These are phyloP conservation scores for Chaetomium cochliodes DNA, from an alignment of 495 filamentous ascomycete species.

Conservation along the genomic window DNA sequence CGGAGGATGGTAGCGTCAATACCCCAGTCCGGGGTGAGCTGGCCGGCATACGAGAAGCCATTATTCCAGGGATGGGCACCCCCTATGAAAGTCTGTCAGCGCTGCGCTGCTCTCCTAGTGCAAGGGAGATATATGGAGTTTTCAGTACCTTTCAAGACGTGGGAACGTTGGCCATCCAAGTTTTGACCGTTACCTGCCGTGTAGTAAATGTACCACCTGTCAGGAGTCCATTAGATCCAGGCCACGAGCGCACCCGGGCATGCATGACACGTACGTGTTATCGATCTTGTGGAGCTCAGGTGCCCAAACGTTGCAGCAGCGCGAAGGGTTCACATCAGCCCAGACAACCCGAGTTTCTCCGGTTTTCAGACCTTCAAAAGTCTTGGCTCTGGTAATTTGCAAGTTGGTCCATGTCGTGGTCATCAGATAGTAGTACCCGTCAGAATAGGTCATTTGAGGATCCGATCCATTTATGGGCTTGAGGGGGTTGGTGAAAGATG, in stretches of 20 bases:
- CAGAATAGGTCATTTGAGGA: slow-evolving; percentile 8
- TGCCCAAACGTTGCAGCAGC: slow-evolving; percentile 57
- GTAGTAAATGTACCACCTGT: slow-evolving; percentile 46
- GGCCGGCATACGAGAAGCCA: slow-evolving; percentile 38
- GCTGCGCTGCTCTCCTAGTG: too few relatives aligned
- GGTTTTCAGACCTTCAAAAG: slow-evolving; percentile 33
- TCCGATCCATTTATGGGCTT: slow-evolving; percentile 6
- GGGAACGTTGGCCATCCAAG: slow-evolving; percentile 38
- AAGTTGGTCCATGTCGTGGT: slow-evolving; percentile 10
- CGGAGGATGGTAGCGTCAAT: slow-evolving; percentile 50
- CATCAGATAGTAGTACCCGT: slow-evolving; percentile 12
- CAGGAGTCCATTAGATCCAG: background rate
- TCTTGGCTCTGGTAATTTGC: slow-evolving; percentile 10
- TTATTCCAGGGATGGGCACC: slow-evolving; percentile 44
- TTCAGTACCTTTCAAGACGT: slow-evolving; percentile 38
- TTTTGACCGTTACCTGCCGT: slow-evolving; percentile 27
- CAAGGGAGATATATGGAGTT: too few relatives aligned
- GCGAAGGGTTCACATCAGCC: slow-evolving; percentile 36
- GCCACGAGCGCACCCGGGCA: background rate
- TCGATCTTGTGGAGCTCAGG: slow-evolving; percentile 52
- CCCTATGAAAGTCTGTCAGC: slow-evolving; percentile 28
- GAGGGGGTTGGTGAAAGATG: slow-evolving; percentile 9
- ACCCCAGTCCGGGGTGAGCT: slow-evolving; percentile 44
- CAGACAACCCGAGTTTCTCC: slow-evolving; percentile 47
- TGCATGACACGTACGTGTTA: slow-evolving; percentile 17